A percentile compares a stretch with the other conserved stretches of the same genome.
These are phyloP conservation scores for Arabidopsis arenosa DNA, from an alignment of 345 rosid genomes.

Conservation along the genomic window DNA sequence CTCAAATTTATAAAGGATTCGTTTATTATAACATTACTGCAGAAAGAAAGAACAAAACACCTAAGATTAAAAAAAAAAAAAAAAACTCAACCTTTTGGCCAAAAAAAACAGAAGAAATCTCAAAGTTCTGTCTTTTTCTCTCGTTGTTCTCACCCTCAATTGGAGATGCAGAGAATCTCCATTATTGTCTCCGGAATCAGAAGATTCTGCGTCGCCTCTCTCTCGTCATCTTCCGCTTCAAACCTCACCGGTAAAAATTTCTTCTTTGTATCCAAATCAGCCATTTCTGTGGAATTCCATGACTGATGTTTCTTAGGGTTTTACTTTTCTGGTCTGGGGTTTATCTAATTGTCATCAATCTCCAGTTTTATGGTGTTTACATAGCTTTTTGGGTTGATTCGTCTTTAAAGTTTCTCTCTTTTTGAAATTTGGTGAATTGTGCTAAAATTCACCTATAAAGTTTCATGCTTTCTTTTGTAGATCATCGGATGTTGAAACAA, in stretches of 20 bases:
- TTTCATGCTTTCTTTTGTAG: slow-evolving; percentile 34
- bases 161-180: slow-evolving; percentile 37
- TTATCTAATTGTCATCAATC: neutral
- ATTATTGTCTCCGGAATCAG: slow-evolving; percentile 30
- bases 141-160: too few relatives aligned
- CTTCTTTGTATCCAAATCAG: neutral
- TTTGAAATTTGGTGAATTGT: neutral
- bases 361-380: neutral
- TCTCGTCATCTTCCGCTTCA: slow-evolving; percentile 28
- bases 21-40: neutral
- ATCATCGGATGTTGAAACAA: slow-evolving; percentile 47
- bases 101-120: too few relatives aligned
- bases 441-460: neutral
- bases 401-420: slow-evolving; percentile 11
- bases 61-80: too few relatives aligned
- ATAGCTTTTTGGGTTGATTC: neutral
- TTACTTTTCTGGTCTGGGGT: slow-evolving; percentile 1
- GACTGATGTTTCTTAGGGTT: slow-evolving; percentile 7
- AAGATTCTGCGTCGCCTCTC: slow-evolving; percentile 36
- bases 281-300: neutral
- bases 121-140: too few relatives aligned
- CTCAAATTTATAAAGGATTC: neutral
- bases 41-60: too few relatives aligned
- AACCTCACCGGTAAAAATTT: slow-evolving; percentile 36
- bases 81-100: too few relatives aligned